Base-by-base conservation (phyloP, 1,284 basidiomycete species). In the Trichosporon sp. region DNA sequence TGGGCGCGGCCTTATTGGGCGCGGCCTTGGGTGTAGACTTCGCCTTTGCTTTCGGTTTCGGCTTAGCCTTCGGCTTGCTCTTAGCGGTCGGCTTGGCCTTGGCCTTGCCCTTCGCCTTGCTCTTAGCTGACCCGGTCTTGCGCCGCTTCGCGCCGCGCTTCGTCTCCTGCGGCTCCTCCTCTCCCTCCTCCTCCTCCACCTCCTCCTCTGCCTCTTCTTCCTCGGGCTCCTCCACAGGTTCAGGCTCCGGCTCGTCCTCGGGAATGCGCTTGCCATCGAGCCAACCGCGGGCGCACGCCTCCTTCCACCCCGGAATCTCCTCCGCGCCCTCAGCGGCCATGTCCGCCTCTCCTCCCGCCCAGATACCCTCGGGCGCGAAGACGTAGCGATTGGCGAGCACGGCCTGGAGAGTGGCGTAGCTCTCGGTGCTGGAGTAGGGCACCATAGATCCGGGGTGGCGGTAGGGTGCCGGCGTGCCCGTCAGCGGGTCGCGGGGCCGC, bases 391-490 rank as follows among this genome's bases (percentile, higher is more conserved):
- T 67, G 1, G 37, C 66, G 8, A 80, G 68, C 5, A 83, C 40
- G 2, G 75, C 80, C 70, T 81, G 74, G 19, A 86, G 81, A 21
- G 79, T 76, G 10, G 73, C 64, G 74, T 85, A 87, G 19, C 84
- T 85, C n/a, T 83, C 75, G 1, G 74, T 71, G 0, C 68, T 83
- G 5, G 84, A 82, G 71, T 85, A 87, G 0, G 85, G 84, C 0
- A 85, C 82, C 26, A 81, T 79, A 0, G 85, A 85, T 1, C 70
- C 65, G 3, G 86, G 86, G 74, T 87, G 86, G 38, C 83, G 80
- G 76, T 87, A 87, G 26, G 78, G 76, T 0, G 86, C 86, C 0
- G 83, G 80, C 4, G 83, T 77, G 12, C 86, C 86, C 0, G 86
- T 86, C 66, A 87, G 79, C 0, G 85, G 85, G 72, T 86, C 87